A percentile compares a stretch with the other conserved stretches of the same genome.
These are phyloP conservation scores for Saksenaea oblongispora DNA, from an alignment of 371 early-diverging fungal species.

Conservation along the genomic window DNA sequence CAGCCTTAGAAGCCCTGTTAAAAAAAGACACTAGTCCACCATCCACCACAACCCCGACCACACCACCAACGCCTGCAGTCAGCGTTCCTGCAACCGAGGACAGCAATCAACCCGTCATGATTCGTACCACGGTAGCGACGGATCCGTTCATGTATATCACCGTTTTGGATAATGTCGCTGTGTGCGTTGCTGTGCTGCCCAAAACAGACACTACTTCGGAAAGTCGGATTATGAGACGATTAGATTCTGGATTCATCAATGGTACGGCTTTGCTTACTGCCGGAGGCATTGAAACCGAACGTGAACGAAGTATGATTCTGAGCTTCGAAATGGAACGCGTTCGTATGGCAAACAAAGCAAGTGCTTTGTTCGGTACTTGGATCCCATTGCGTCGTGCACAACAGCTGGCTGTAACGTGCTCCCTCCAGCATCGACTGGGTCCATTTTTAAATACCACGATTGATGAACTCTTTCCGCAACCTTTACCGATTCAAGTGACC, in stretches of 20 bases:
- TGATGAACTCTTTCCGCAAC: conserved; percentile 61
- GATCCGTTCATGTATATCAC: conserved; percentile 62
- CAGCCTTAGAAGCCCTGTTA: conserved; percentile 11
- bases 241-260: conserved; percentile 75
- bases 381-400: conserved; percentile 77
- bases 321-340: conserved; percentile 75
- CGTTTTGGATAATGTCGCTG: conserved; percentile 61
- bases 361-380: conserved; percentile 77
- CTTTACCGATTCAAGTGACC: conserved; percentile 47
- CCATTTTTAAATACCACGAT: conserved; percentile 69
- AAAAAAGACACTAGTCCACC: conserved; percentile 21
- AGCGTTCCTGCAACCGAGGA: neutral
- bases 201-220: conserved; percentile 39
- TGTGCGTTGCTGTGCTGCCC: conserved; percentile 57
- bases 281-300: conserved; percentile 77
- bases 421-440: conserved; percentile 63
- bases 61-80: neutral
- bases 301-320: conserved; percentile 73
- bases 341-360: conserved; percentile 62
- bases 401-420: conserved; percentile 71
- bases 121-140: conserved; percentile 11
- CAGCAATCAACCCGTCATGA: conserved; percentile 8
- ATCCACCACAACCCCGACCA: neutral
- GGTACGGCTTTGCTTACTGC: conserved; percentile 74
- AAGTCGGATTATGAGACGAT: conserved; percentile 60